phyloP scores from a whole-genome alignment of 202 grass and related monocot genomes.

The Thinopyrum obtusiflorum region DNA sequence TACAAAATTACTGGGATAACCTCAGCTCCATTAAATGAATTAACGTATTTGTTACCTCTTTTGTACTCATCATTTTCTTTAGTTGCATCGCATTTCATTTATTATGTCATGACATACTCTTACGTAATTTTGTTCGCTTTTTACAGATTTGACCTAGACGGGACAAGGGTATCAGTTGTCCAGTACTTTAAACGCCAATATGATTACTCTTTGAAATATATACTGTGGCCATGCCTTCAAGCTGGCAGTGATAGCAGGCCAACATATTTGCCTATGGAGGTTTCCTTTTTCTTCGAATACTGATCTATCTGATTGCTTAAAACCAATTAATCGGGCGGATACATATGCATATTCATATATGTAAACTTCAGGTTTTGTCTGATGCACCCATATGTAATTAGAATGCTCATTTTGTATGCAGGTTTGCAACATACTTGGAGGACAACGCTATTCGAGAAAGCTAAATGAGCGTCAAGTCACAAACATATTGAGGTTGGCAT shows the following conservation, averaged over 20 bases:
- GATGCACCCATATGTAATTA: not conserved
- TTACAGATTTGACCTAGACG: slow-evolving; percentile 65
- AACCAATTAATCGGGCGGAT: not conserved
- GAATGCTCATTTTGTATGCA: slow-evolving; percentile 28
- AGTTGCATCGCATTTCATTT: not conserved
- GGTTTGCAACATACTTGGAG: slow-evolving; percentile 64
- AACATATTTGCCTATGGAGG: slow-evolving; percentile 80
- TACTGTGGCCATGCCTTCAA: slow-evolving; percentile 67
- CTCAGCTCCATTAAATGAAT: slow-evolving; percentile 33
- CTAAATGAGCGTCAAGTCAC: slow-evolving; percentile 63
- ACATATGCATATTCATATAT: not conserved
- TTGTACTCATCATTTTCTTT: not conserved
- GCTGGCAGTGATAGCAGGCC: slow-evolving; percentile 56
- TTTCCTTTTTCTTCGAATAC: not conserved
- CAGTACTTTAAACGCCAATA: slow-evolving; percentile 68
- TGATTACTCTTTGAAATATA: slow-evolving; percentile 32
- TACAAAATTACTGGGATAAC: slow-evolving; percentile 72
- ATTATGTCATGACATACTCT: not conserved
- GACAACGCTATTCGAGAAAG: slow-evolving; percentile 62
- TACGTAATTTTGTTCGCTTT: not conserved
- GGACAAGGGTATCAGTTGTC: slow-evolving; percentile 41
- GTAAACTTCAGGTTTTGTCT: not conserved
- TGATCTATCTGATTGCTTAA: slow-evolving; percentile 18
- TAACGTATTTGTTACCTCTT: slow-evolving; percentile 39
- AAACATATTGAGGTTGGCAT: slow-evolving; percentile 50